phyloP scores from a whole-genome alignment of 2,329 filamentous ascomycete species.

The Aspergillus clavatus region DNA sequence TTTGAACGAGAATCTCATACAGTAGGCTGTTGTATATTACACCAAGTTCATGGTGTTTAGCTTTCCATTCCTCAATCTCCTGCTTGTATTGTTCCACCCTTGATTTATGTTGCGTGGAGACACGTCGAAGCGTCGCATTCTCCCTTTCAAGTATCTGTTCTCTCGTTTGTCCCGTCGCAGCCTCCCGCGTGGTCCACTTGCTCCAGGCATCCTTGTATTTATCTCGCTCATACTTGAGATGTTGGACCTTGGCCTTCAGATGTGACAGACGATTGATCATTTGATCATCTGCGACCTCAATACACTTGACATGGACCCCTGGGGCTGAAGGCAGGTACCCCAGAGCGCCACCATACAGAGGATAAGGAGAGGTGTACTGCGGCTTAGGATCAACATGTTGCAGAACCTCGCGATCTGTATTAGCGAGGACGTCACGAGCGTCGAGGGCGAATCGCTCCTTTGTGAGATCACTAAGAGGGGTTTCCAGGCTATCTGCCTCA shows the following conservation, averaged over 20 bases:
- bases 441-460: slow-evolving; percentile 20
- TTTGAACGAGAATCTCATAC: slow-evolving; percentile 18
- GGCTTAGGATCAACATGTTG: slow-evolving; percentile 14
- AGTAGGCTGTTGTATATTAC: slow-evolving; percentile 23
- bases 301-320: slow-evolving; percentile 23
- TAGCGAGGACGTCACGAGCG: slow-evolving; percentile 20
- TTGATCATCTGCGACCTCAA: slow-evolving; percentile 21
- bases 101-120: slow-evolving; percentile 20
- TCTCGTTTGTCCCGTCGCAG: slow-evolving; percentile 25
- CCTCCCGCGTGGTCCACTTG: slow-evolving; percentile 22
- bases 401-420: slow-evolving; percentile 20
- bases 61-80: slow-evolving; percentile 25
- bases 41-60: slow-evolving; percentile 18
- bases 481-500: neutral
- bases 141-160: slow-evolving; percentile 17
- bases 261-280: slow-evolving; percentile 19
- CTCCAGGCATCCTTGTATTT: slow-evolving; percentile 23
- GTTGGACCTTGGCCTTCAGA: slow-evolving; percentile 19
- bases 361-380: slow-evolving; percentile 32
- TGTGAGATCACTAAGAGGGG: slow-evolving; percentile 16
- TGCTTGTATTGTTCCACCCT: slow-evolving; percentile 23
- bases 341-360: slow-evolving; percentile 19
- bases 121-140: slow-evolving; percentile 22
- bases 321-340: slow-evolving; percentile 30
- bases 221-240: slow-evolving; percentile 26